Percentiles rank a stretch among this genome's conserved stretches.
These are phyloP conservation scores for Zygoascus sp. DNA, from an alignment of 1,139 yeast genomes.

Conservation along the genomic window DNA sequence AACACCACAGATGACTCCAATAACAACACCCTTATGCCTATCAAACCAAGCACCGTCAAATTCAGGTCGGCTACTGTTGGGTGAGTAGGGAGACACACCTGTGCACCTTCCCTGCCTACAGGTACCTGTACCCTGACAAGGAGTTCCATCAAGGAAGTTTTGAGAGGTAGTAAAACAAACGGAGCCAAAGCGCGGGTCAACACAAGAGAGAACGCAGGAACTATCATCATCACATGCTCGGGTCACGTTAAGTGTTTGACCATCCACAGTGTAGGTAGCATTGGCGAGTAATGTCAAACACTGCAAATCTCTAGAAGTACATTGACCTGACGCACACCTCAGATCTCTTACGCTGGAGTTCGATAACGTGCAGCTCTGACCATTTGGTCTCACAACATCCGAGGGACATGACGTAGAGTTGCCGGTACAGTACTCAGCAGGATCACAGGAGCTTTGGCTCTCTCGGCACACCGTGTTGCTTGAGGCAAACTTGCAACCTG, in stretches of 20 bases:
- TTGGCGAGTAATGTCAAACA: constrained; percentile 33
- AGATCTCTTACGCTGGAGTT: constrained; percentile 21
- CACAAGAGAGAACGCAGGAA: constrained; percentile 34
- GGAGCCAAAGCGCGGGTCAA: constrained; percentile 27
- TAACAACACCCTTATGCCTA: constrained; percentile 24
- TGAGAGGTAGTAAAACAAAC: constrained; percentile 32
- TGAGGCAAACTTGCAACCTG: constrained; percentile 33
- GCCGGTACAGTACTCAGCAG: constrained; percentile 37
- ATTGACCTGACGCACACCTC: constrained; percentile 37
- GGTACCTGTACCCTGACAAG: constrained; percentile 33
- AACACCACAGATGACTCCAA: constrained; percentile 27
- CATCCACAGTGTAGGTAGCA: constrained; percentile 26
- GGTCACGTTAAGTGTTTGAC: constrained; percentile 28
- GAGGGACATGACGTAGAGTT: constrained; percentile 35
- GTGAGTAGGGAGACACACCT: constrained; percentile 23
- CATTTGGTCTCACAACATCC: constrained; percentile 29
- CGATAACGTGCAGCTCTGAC: constrained; percentile 29
- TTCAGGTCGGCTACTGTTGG: constrained; percentile 11
- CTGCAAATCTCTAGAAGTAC: constrained; percentile 38
- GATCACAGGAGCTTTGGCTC: constrained; percentile 38
- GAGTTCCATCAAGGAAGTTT: constrained; percentile 39
- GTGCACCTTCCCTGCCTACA: constrained; percentile 35
- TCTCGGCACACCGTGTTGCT: constrained; percentile 32
- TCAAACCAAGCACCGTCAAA: constrained; percentile 25
- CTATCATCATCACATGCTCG: constrained; percentile 32